A percentile compares a stretch with the other conserved stretches of the same genome.
Evolutionary conservation across 2,329 filamentous ascomycete genomes (phyloP).

Genomic region (Rhytidhysteron rufulum): DNA sequence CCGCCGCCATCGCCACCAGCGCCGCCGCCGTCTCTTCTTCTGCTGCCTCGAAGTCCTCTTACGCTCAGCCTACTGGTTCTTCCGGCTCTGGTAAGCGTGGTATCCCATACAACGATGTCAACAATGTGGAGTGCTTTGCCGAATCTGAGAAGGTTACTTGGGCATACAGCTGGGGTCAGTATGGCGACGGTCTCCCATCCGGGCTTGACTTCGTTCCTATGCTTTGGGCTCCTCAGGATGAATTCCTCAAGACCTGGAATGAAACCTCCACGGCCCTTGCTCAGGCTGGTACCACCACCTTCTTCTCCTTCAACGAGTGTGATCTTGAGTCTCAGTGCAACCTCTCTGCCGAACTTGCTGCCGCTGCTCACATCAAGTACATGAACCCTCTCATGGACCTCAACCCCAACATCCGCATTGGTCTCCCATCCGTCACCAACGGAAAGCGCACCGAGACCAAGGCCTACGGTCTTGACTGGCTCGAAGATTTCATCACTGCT

Average conservation of each 20-base stretch:
- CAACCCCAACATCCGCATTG: constrained; percentile 8
- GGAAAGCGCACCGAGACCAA: constrained; percentile 5
- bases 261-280: constrained; percentile 8
- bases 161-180: constrained; percentile 66
- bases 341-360: constrained; percentile 13
- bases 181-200: constrained; percentile 37
- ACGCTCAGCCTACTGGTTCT: too few relatives aligned
- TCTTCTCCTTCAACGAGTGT: constrained; percentile 18
- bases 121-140: constrained; percentile 51
- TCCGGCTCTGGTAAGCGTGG: constrained; percentile 57
- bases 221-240: constrained; percentile 3
- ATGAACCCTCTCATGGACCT: constrained; percentile 1
- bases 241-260: constrained; percentile 5
- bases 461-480: constrained; percentile 10
- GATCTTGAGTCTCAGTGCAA: constrained; percentile 10
- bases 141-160: constrained; percentile 49
- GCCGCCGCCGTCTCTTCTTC: not conserved
- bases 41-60: constrained; percentile 13
- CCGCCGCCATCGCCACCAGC: constrained; percentile 13
- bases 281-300: constrained; percentile 5
- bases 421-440: constrained; percentile 11
- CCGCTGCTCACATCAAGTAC: constrained; percentile 1
- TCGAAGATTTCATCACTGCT: constrained; percentile 10
- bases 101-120: constrained; percentile 62
- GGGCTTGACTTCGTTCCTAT: constrained; percentile 60